Percentiles rank a stretch among this genome's conserved stretches.
These are phyloP conservation scores for Cercospora citrullina DNA, from an alignment of 2,329 filamentous ascomycete genomes.

Conservation along the genomic window DNA sequence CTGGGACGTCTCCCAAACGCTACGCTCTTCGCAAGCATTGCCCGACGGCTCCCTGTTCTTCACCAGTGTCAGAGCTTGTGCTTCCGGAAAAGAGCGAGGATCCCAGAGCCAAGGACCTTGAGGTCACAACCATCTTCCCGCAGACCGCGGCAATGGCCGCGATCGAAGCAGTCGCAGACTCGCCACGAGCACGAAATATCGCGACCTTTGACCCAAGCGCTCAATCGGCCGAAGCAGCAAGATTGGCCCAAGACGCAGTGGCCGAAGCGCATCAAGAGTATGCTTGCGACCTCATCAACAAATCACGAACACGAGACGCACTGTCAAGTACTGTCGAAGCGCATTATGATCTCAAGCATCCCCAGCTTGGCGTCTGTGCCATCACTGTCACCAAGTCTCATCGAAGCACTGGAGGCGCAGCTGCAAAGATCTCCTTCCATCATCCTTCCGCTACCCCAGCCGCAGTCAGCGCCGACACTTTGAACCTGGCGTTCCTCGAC, in stretches of 20 bases:
- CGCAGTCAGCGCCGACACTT: constrained; percentile 42
- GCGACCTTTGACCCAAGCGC: constrained; percentile 68
- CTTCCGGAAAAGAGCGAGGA: constrained; percentile 20
- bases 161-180: constrained; percentile 48
- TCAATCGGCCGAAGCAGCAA: constrained; percentile 63
- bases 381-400: constrained; percentile 44
- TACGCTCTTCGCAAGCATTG: constrained; percentile 32
- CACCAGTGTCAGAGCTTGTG: constrained; percentile 31
- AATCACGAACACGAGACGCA: constrained; percentile 35
- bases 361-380: constrained; percentile 45
- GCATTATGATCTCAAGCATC: constrained; percentile 49
- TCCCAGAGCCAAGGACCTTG: not conserved
- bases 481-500: constrained; percentile 48
- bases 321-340: constrained; percentile 35
- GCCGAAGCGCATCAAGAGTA: constrained; percentile 66
- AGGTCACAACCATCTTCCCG: constrained; percentile 45
- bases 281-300: constrained; percentile 69
- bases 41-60: constrained; percentile 24
- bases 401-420: not conserved
- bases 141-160: constrained; percentile 50
- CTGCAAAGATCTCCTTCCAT: constrained; percentile 40
- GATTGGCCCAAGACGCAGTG: constrained; percentile 59
- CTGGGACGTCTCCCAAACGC: constrained; percentile 19
- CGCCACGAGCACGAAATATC: constrained; percentile 50
- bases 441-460: constrained; percentile 43